Evolutionary conservation across 352 stramenopile species (phyloP), one percentile per base, ranked within the genome.

Genomic region (Blastocystis sp.): DNA sequence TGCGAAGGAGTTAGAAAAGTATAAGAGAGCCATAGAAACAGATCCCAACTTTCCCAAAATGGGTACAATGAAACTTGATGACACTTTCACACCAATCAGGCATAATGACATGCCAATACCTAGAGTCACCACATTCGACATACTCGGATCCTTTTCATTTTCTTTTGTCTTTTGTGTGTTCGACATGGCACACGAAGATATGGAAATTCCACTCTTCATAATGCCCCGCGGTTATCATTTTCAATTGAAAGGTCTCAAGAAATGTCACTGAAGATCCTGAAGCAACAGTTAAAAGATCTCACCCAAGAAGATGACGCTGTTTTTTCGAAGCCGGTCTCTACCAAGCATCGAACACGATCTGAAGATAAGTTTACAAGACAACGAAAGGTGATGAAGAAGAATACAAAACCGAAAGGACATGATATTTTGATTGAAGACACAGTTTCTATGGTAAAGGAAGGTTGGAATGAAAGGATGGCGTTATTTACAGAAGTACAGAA

Each of bases 321-420:
- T 39, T 19, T 21, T 12, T 29, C 69, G 7, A 46, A 83, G 49
- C n/a, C 29, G 6, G 43, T 67, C 21, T 21, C 46, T 16, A 32
- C 56, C 19, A 32, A 49, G 4, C 43, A 65, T n/a, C 6, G 35
- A 27, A 5, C 21, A 27, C 19, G 16, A 3, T 19, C 27, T 6
- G 29, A 65, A 35, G 71, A 83, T 3, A 65, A 63, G 21, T 83
- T 83, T 32, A 65, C 71, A 19, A 19, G 71, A 52, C n/a, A 51
- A 37, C 1, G 71, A 65, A 83, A 83, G 49, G 71, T 83, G 14
- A 83, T 83, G 71, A 83, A 83, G 71, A 83, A 83, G 71, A 83
- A 83, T 43, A 63, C 6, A 24, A 83, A 83, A 19, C 71, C 71
- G 19, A 57, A 59, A 66, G 14, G 14, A 49, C 46, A 7, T 24